Evolutionary conservation across 108 stramenopile species (phyloP).

Genomic region (Mayamaea pseudoterrestris): DNA sequence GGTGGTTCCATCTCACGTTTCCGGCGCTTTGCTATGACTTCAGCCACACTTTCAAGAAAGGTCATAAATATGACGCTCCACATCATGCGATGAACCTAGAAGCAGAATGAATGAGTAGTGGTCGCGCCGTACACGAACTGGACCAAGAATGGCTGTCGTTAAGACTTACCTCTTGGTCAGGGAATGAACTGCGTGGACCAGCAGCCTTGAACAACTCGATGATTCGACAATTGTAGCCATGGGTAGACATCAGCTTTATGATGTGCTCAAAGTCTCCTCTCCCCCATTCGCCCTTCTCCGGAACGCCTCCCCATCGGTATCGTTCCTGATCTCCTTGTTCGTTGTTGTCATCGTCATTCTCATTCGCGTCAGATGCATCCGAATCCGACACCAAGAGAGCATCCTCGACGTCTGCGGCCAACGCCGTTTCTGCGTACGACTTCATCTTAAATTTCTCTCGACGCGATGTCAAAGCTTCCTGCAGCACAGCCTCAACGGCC

Average conservation of each 20-base stretch:
- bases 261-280: conserved; percentile 39
- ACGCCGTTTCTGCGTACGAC: conserved; percentile 45
- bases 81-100: conserved; percentile 53
- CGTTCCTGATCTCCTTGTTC: conserved; percentile 31
- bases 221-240: conserved; percentile 33
- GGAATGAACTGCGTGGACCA: too few species aligned
- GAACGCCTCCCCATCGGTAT: conserved; percentile 43
- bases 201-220: conserved; percentile 27
- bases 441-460: conserved; percentile 29
- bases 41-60: conserved; percentile 47
- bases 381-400: conserved; percentile 8
- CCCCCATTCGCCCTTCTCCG: conserved; percentile 22
- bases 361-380: conserved; percentile 20
- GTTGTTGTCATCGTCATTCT: conserved; percentile 19
- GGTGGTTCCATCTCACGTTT: conserved; percentile 22
- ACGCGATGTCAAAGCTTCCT: too few species aligned
- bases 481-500: conserved; percentile 13
- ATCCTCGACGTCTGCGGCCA: conserved; percentile 22
- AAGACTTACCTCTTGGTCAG: too few species aligned
- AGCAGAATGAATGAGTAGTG: not conserved
- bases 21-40: conserved; percentile 19
- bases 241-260: conserved; percentile 24
- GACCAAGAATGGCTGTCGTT: too few species aligned
- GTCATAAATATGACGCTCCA: conserved; percentile 49
- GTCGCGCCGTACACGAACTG: too few species aligned